Base-by-base conservation (phyloP, 306 rosid genomes). In the Vicia villosa region DNA sequence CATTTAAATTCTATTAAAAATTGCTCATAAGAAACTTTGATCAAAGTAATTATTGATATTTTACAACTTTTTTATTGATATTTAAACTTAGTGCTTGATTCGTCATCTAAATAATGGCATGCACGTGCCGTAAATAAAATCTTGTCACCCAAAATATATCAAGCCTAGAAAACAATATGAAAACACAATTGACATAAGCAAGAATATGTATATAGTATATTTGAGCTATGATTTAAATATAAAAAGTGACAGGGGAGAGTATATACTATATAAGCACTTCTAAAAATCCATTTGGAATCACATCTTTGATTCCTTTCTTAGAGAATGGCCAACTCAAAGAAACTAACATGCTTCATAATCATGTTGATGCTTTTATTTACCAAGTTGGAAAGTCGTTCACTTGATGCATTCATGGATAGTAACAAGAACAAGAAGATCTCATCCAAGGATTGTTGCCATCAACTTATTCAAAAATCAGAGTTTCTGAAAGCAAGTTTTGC, bases 261-360 rank as follows among this genome's bases (percentile, higher is more conserved):
- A 12, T 6, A 15, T 38, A 34, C 26, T 82, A 79, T 79, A 80
- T 73, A 83, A 68, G 69, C 40, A 19, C 2, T 26, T 14, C 2
- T 5, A 43, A 72, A 74, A 64, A 68, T 43, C 74, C 69, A 63
- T 36, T 42, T 52, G 75, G 81, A 73, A 46, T 63, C 79, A 79
- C 54, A 55, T 21, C 41, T 46, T 12, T 12, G 9, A 51, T 4
- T 41, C 28, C 22, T 51, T 22, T 17, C n/a, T 17, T 7, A 6
- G 51, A 45, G 36, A 45, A 82, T 83, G 87, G 76, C 34, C 0
- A 77, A 65, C 73, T 6, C 68, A 46, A 83, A 80, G 63, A 45
- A 73, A 57, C 62, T 75, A n/a, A 11, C 14, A 10, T 74, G 43
- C 24, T 11, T 80, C n/a, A 30, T 66, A 17, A 22, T 66, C 10